These are phyloP conservation scores for Mucor irregularis DNA, from an alignment of 371 early-diverging fungal species.

Conservation along the genomic window DNA sequence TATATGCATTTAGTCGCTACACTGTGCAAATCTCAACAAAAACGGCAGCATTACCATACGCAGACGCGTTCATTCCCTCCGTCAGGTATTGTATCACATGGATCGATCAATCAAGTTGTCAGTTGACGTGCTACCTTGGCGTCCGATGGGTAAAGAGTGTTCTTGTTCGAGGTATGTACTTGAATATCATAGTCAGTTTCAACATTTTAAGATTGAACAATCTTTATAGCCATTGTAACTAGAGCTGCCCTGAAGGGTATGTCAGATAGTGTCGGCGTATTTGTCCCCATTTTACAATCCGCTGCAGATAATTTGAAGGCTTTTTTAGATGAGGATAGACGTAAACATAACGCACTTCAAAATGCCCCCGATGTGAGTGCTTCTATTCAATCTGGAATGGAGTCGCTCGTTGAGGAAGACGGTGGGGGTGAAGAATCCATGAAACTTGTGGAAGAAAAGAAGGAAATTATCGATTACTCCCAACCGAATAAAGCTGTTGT, in stretches of 20 bases:
- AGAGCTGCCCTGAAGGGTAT: slow-evolving; percentile 48
- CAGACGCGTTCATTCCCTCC: slow-evolving; percentile 61
- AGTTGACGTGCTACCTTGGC: slow-evolving; percentile 49
- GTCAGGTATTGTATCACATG: slow-evolving; percentile 58
- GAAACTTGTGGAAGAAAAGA: background rate
- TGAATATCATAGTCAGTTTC: background rate
- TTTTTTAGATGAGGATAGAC: background rate
- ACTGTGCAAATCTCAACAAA: slow-evolving; percentile 48
- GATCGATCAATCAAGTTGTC: slow-evolving; percentile 45
- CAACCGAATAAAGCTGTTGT: too few species aligned
- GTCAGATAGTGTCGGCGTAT: slow-evolving; percentile 33
- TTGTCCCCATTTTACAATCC: slow-evolving; percentile 32
- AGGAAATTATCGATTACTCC: too few species aligned
- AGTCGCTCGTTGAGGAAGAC: too few species aligned
- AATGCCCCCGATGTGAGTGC: too few species aligned
- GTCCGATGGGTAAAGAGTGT: slow-evolving; percentile 58
- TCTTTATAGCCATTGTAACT: slow-evolving; percentile 42
- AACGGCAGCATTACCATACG: slow-evolving; percentile 54
- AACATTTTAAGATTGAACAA: background rate
- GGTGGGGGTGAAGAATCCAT: too few species aligned
- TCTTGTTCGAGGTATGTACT: slow-evolving; percentile 45
- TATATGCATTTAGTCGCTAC: slow-evolving; percentile 46
- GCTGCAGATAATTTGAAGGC: slow-evolving; percentile 10
- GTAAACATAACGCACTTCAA: background rate
- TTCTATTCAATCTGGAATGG: background rate